Evolutionary conservation across 2,329 filamentous ascomycete genomes (phyloP), one percentile per base, ranked within the genome.

Genomic region (Monilinia aucupariae): DNA sequence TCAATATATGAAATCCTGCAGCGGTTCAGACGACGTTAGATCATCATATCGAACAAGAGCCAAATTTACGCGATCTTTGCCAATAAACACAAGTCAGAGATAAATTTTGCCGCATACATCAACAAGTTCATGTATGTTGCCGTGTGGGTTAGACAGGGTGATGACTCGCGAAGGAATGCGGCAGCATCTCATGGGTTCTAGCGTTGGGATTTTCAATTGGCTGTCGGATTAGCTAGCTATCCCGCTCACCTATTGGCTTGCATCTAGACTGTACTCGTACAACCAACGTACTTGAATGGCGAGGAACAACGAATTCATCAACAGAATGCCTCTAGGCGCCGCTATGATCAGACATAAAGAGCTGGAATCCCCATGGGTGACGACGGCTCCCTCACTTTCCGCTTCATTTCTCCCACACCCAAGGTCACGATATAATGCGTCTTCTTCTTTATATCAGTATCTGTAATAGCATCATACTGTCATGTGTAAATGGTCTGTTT

Each of bases 401-500:
- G 1, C 30, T 61, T 41, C 5, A 6, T 32, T 30, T 34, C n/a
- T 4, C 12, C 3, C 6, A 10, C n/a, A 58, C 45, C 4, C 7
- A 32, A 30, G n/a, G 48, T 15, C 15, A 39, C 37, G 37, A 39
- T 54, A 45, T 22, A 17, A 62, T 62, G 60, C 22, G 20, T 62
- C 34, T 43, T 12, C 30, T 58, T 49, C 32, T 47, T 30, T 27
- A 32, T 41, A 17, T 48, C 43, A 32, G 49, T 2, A 32, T 62
- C 17, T 58, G 60, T 34, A 49, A 50, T 34, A 12, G 45, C 45
- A 50, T 62, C 27, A 45, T 62, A 20, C 43, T 62, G 12, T 50
- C 60, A 39, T 62, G 43, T 49, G 53, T 27, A 17, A n/a, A 43
- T 62, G 60, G 60, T 62, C 39, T 37, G 52, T 58, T 34, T 47